phyloP scores from a whole-genome alignment of 345 rosid species.

The Passiflora organensis region DNA sequence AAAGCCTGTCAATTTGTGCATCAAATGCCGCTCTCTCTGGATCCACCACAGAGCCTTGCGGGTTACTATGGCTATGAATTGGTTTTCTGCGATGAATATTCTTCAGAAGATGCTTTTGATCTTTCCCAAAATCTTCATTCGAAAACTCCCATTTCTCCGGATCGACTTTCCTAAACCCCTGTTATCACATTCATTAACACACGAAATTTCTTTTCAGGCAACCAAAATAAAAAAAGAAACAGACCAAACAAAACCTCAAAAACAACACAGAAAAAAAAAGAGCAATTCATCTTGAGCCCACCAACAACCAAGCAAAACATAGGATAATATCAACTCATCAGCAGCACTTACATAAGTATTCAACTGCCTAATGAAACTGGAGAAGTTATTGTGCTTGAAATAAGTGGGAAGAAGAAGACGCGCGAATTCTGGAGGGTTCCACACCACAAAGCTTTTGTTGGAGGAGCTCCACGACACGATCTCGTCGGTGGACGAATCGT shows the following conservation, averaged over 20 bases:
- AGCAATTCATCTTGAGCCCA: not conserved
- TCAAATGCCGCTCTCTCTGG: slow-evolving; percentile 66
- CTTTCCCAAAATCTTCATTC: slow-evolving; percentile 79
- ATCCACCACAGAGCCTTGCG: slow-evolving; percentile 47
- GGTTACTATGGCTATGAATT: slow-evolving; percentile 83
- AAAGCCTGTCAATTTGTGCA: slow-evolving; percentile 65
- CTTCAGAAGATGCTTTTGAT: slow-evolving; percentile 84
- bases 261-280: not conserved
- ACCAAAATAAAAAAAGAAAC: not conserved
- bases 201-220: not conserved
- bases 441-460: slow-evolving; percentile 76
- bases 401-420: slow-evolving; percentile 70
- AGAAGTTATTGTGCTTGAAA: slow-evolving; percentile 95
- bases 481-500: slow-evolving; percentile 66
- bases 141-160: slow-evolving; percentile 91
- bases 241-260: not conserved
- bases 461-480: slow-evolving; percentile 78
- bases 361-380: slow-evolving; percentile 91
- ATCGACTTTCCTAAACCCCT: slow-evolving; percentile 95
- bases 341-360: slow-evolving; percentile 72
- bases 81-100: slow-evolving; percentile 85
- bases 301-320: not conserved
- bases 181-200: slow-evolving; percentile 6
- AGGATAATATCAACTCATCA: not conserved
- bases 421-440: slow-evolving; percentile 89